Conservation (phyloP, 345 rosid species). For the Lenwebbia sp. region DNA sequence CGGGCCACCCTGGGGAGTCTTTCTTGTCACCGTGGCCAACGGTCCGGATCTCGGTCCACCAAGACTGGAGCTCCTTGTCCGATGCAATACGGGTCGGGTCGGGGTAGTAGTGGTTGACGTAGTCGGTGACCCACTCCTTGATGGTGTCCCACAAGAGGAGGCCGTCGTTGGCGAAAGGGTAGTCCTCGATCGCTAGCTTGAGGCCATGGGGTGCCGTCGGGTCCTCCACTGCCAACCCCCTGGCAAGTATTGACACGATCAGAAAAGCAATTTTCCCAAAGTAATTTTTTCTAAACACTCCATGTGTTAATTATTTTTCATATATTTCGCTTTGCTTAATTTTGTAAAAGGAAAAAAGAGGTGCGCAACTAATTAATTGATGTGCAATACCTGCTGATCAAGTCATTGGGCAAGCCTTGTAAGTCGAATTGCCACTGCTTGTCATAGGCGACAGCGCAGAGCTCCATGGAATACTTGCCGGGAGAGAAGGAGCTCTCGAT, state of each 20-base stretch:
- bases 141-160: constrained; percentile 33
- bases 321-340: background rate
- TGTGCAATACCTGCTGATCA: constrained; percentile 28
- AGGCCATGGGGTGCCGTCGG: constrained; percentile 37
- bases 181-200: constrained; percentile 38
- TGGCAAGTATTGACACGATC: background rate
- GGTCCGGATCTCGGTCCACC: constrained; percentile 43
- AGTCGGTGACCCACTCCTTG: constrained; percentile 30
- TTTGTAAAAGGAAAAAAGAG: background rate
- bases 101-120: constrained; percentile 39
- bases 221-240: constrained; percentile 54
- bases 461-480: constrained; percentile 38
- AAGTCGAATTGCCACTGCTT: constrained; percentile 41
- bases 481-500: constrained; percentile 60
- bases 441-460: constrained; percentile 46
- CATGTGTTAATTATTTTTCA: background rate
- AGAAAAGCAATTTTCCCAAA: no score
- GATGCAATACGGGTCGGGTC: constrained; percentile 9
- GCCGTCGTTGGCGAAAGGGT: constrained; percentile 57
- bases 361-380: background rate
- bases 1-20: constrained; percentile 46
- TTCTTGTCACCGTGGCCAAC: constrained; percentile 46
- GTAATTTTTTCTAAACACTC: background rate
- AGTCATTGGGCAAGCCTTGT: constrained; percentile 40
- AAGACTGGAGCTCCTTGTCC: constrained; percentile 44